Percentiles rank a stretch among this genome's conserved stretches.
These are phyloP conservation scores for Boletus reticuloceps DNA, from an alignment of 768 basidiomycete genomes.

Conservation along the genomic window DNA sequence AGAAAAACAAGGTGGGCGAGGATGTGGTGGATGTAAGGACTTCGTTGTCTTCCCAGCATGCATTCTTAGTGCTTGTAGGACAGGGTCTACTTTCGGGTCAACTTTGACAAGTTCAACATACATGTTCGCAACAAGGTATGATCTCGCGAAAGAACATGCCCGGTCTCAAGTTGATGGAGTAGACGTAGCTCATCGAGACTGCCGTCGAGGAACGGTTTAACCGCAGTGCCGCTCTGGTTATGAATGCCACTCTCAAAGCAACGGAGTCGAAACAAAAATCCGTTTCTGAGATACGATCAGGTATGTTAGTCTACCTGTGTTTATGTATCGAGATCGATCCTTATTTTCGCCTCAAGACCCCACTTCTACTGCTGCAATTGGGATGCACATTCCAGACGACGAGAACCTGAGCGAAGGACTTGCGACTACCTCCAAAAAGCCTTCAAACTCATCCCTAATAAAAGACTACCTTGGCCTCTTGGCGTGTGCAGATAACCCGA, in stretches of 20 bases:
- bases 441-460: slow-evolving; percentile 54
- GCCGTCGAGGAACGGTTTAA: slow-evolving; percentile 84
- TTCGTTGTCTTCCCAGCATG: background rate
- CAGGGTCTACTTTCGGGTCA: slow-evolving; percentile 77
- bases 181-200: slow-evolving; percentile 65
- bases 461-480: slow-evolving; percentile 83
- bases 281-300: slow-evolving; percentile 62
- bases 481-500: slow-evolving; percentile 80
- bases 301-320: slow-evolving; percentile 33
- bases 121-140: slow-evolving; percentile 84
- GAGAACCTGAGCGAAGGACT: slow-evolving; percentile 63
- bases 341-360: slow-evolving; percentile 45
- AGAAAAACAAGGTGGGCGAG: slow-evolving; percentile 47
- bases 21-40: slow-evolving; percentile 64
- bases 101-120: slow-evolving; percentile 84
- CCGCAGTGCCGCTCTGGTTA: slow-evolving; percentile 62
- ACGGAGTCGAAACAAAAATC: slow-evolving; percentile 63
- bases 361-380: slow-evolving; percentile 62
- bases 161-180: slow-evolving; percentile 11
- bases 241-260: slow-evolving; percentile 68
- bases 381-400: slow-evolving; percentile 61
- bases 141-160: background rate
- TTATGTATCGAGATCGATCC: background rate
- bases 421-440: slow-evolving; percentile 51
- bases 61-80: slow-evolving; percentile 42